These are phyloP conservation scores for Fusarium bulbicola DNA, from an alignment of 2,329 filamentous ascomycete genomes.

Conservation along the genomic window DNA sequence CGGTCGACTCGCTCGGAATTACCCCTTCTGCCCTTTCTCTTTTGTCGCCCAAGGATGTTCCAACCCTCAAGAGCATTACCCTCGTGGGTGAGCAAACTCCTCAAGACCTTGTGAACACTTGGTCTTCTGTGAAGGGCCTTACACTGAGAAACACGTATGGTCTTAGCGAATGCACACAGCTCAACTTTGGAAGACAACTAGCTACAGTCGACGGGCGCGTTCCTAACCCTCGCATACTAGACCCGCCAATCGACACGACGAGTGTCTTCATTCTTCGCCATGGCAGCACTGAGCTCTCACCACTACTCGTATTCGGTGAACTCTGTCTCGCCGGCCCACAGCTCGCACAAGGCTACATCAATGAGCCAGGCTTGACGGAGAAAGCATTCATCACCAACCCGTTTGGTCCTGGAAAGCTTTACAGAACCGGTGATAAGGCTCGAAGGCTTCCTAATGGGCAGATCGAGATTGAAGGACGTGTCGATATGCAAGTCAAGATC, in stretches of 20 bases:
- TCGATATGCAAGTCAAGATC: slow-evolving; percentile 40
- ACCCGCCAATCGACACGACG: slow-evolving; percentile 11
- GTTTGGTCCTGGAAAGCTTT: slow-evolving; percentile 24
- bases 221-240: background rate
- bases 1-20: slow-evolving; percentile 29
- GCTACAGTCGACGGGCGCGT: too few species aligned
- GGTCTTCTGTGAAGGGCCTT: background rate
- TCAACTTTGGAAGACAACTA: slow-evolving; percentile 29
- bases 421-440: slow-evolving; percentile 35
- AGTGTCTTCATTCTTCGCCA: slow-evolving; percentile 10
- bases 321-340: slow-evolving; percentile 33
- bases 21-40: slow-evolving; percentile 29
- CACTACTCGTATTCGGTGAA: slow-evolving; percentile 21
- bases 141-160: slow-evolving; percentile 26
- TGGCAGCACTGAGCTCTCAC: slow-evolving; percentile 2
- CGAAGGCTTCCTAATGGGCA: slow-evolving; percentile 11
- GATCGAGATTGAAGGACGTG: slow-evolving; percentile 35
- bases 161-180: slow-evolving; percentile 32
- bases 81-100: slow-evolving; percentile 29
- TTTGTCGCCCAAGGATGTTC: background rate
- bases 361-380: slow-evolving; percentile 11
- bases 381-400: slow-evolving; percentile 17
- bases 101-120: slow-evolving; percentile 14
- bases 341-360: slow-evolving; percentile 30
- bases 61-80: slow-evolving; percentile 13